Evolutionary conservation across 73 alveolate genomes (phyloP).

Genomic region (Tetrahymena borealis): DNA sequence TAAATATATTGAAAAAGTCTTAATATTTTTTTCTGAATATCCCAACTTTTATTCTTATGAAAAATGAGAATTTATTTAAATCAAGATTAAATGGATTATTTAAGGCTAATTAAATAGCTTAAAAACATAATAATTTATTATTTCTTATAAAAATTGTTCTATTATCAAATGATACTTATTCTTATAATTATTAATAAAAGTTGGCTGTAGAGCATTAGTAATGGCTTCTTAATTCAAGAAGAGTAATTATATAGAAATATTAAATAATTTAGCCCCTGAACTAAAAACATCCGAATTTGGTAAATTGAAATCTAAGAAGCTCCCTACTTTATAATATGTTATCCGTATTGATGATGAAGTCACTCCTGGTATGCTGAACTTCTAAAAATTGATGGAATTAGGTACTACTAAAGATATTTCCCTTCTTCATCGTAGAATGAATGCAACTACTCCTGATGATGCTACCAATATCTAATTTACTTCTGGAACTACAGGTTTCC

Average conservation of each 20-base stretch:
- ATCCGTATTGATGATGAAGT: not conserved
- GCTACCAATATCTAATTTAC: conserved; percentile 71
- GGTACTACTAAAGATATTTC: conserved; percentile 27
- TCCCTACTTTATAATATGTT: conserved; percentile 29
- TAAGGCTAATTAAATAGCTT: no score
- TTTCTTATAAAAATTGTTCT: no score
- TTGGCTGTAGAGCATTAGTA: conserved; percentile 56
- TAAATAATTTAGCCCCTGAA: conserved; percentile 56
- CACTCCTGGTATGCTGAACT: not conserved
- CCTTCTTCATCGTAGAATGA: conserved; percentile 23
- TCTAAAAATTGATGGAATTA: not conserved
- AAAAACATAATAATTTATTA: no score
- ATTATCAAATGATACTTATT: no score
- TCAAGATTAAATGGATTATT: no score
- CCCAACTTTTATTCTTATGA: no score
- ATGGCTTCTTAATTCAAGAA: conserved; percentile 60
- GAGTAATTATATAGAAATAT: conserved; percentile 57
- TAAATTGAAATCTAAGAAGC: conserved; percentile 6
- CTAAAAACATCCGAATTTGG: conserved; percentile 18
- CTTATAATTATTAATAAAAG: no score
- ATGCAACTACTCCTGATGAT: conserved; percentile 41
- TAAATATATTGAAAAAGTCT: no score
- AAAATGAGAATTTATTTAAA: no score
- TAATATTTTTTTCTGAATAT: no score
- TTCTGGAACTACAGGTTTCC: conserved; percentile 79